phyloP scores from a whole-genome alignment of 768 basidiomycete species.

The Calocybe cyanea region DNA sequence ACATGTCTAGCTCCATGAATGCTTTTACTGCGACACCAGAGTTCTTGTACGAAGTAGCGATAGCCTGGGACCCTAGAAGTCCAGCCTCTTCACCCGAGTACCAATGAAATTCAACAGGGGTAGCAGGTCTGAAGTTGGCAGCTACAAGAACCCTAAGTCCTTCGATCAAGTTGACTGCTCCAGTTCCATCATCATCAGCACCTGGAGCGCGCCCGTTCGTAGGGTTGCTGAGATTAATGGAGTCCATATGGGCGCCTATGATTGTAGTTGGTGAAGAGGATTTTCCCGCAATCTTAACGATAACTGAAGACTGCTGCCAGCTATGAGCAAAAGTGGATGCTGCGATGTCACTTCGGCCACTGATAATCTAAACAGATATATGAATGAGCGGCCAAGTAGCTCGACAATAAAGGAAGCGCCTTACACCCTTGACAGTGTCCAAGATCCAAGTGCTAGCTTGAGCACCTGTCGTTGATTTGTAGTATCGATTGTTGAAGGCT shows the following conservation, averaged over 20 bases:
- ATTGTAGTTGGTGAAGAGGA: constrained; percentile 12
- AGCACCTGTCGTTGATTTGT: constrained; percentile 33
- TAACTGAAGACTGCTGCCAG: constrained; percentile 14
- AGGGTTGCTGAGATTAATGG: constrained; percentile 15
- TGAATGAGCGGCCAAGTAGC: background rate
- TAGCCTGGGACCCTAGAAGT: constrained; percentile 41
- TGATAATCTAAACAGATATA: constrained; percentile 18
- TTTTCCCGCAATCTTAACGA: constrained; percentile 13
- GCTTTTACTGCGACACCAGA: constrained; percentile 37
- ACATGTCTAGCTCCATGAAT: constrained; percentile 44
- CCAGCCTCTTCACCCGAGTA: constrained; percentile 46
- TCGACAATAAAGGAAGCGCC: constrained; percentile 5
- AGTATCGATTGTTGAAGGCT: constrained; percentile 41
- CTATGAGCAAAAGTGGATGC: constrained; percentile 10
- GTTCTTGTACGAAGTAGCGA: constrained; percentile 42
- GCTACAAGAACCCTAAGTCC: constrained; percentile 37
- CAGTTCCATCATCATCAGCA: constrained; percentile 30
- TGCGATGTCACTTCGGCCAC: constrained; percentile 10
- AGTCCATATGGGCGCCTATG: constrained; percentile 20
- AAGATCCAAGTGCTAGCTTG: constrained; percentile 36
- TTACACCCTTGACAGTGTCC: constrained; percentile 26
- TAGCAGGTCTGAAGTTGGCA: constrained; percentile 34
- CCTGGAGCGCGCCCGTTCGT: constrained; percentile 15
- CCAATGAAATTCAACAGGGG: constrained; percentile 43
- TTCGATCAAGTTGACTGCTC: constrained; percentile 47